Conservation (phyloP, 495 filamentous ascomycete genomes). For the Mycothermus thermophilus region DNA sequence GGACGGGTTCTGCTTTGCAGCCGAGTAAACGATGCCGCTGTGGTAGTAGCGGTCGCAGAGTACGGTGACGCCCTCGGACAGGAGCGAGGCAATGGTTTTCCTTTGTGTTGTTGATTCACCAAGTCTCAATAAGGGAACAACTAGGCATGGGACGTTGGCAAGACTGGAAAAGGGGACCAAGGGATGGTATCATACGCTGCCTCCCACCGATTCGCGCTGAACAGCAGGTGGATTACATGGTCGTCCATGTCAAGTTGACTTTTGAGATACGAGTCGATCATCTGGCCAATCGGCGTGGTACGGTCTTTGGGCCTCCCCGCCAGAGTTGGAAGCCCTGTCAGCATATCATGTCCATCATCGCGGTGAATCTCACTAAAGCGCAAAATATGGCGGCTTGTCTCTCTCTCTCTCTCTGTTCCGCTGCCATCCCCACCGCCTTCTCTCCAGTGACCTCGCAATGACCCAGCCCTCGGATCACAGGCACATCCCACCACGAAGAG, state of each 20-base stretch:
- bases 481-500: too few species aligned
- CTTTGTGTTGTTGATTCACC: too few species aligned
- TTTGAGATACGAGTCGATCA: slow-evolving; percentile 80
- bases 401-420: too few species aligned
- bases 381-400: too few species aligned
- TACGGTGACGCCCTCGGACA: slow-evolving; percentile 54
- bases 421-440: too few species aligned
- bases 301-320: slow-evolving; percentile 43
- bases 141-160: too few species aligned
- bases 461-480: too few species aligned
- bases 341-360: too few species aligned
- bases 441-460: too few species aligned
- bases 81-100: slow-evolving; percentile 44
- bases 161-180: not conserved
- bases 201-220: slow-evolving; percentile 96
- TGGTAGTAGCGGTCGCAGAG: slow-evolving; percentile 91
- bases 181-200: slow-evolving; percentile 35
- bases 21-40: slow-evolving; percentile 84
- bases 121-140: too few species aligned
- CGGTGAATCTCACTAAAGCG: too few species aligned
- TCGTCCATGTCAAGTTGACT: slow-evolving; percentile 65
- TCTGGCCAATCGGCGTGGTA: slow-evolving; percentile 72
- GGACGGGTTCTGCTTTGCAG: slow-evolving; percentile 65
- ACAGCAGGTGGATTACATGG: slow-evolving; percentile 87
- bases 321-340: too few species aligned